Evolutionary conservation across 768 basidiomycete species (phyloP), one percentile per base, ranked within the genome.

Genomic region (Boletellus emodensis): DNA sequence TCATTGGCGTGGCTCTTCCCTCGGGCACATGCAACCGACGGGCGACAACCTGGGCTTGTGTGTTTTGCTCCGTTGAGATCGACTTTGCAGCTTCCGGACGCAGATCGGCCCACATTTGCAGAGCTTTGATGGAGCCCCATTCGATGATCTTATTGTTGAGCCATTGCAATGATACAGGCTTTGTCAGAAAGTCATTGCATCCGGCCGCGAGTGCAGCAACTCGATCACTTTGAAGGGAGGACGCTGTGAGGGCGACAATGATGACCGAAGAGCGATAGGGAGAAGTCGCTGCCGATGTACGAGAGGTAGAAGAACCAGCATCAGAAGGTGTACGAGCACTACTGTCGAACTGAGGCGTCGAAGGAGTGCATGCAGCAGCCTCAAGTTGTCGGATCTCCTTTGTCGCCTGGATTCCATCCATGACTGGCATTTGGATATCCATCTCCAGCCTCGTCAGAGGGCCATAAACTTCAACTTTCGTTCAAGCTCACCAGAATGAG

Each of bases 391-490:
- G 79, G 51, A 99, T 99, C 67, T 94, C 90, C 61, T 93, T 94
- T 4, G 96, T 99, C 7, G 96, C 96, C 64, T 91, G 83, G 43
- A 98, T 96, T 32, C 96, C 96, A 69, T 95, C 92, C 90, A 96
- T 98, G 59, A 98, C 85, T 9, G 96, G 96, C 82, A 99, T 94
- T 71, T 98, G 95, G 47, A 99, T 98, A 73, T 99, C 96, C 96
- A 99, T 99, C 95, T 97, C 57, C 4, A 52, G 26, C 32, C 35
- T 45, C 41, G n/a, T 67, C 34, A 65, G 50, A 53, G 32, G 33
- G 49, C 35, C 12, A 14, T 22, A 35, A 33, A 20, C 17, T 39
- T n/a, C 37, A 39, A 11, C 35, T 35, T 18, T 20, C 32, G 20
- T 35, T 30, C 34, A 15, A 11, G 74, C 90, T 57, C 55, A 96